Conservation (phyloP, 345 rosid species). For the Camelina laxa region DNA sequence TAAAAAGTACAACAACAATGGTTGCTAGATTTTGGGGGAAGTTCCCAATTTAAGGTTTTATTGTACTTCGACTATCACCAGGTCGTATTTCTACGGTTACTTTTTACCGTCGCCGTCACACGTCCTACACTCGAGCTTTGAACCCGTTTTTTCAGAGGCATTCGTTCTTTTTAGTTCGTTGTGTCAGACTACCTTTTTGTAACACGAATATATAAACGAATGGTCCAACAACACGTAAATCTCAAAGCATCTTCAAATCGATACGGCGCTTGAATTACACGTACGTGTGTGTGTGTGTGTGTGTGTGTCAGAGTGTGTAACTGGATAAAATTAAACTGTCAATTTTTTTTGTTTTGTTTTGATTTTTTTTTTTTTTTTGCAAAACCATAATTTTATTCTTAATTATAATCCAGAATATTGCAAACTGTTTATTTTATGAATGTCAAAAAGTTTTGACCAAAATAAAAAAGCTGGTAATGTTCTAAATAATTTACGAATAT, state of each 20-base stretch:
- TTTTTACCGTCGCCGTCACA: constrained; percentile 5
- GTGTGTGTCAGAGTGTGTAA: too few relatives aligned
- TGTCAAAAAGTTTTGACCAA: too few relatives aligned
- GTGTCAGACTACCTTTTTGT: constrained; percentile 19
- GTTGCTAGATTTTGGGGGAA: neutral
- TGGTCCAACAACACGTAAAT: constrained; percentile 14
- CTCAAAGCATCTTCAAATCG: neutral
- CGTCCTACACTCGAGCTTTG: constrained; percentile 4
- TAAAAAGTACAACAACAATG: neutral
- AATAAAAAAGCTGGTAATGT: too few relatives aligned
- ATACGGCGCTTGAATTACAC: constrained; percentile 5
- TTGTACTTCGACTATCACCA: neutral
- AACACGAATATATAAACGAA: constrained; percentile 3
- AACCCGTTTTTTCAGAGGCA: neutral
- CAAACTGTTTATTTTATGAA: too few relatives aligned
- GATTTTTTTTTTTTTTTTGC: too few relatives aligned
- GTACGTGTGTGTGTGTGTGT: neutral
- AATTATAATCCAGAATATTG: too few relatives aligned
- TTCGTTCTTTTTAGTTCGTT: neutral
- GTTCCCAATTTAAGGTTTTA: neutral
- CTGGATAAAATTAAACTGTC: too few relatives aligned
- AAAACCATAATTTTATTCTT: too few relatives aligned
- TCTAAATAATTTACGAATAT: too few relatives aligned
- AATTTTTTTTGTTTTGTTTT: too few relatives aligned
- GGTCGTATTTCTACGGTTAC: neutral